Evolutionary conservation across 2,329 filamentous ascomycete species (phyloP).

Genomic region (Phaeosphaeriaceae sp.): DNA sequence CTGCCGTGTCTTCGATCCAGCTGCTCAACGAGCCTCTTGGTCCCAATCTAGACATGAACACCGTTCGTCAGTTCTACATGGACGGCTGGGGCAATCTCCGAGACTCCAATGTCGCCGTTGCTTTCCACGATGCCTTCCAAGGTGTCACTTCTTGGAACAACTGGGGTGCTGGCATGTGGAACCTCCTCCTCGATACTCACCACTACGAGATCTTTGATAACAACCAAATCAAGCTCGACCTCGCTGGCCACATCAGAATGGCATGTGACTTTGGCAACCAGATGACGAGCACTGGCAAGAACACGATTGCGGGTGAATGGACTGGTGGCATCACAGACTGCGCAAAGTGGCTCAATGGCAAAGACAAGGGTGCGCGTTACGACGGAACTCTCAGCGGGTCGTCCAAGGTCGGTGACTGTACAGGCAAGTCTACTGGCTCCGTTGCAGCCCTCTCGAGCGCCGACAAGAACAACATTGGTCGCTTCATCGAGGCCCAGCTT

Average conservation of each 20-base stretch:
- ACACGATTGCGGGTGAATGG: slow-evolving; percentile 57
- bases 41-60: slow-evolving; percentile 50
- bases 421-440: slow-evolving; percentile 53
- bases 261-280: slow-evolving; percentile 54
- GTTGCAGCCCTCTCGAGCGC: slow-evolving; percentile 50
- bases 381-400: slow-evolving; percentile 51
- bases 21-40: slow-evolving; percentile 58
- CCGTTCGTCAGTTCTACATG: slow-evolving; percentile 55
- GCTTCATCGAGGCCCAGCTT: slow-evolving; percentile 56
- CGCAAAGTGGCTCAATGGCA: slow-evolving; percentile 57
- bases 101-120: slow-evolving; percentile 50
- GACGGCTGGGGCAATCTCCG: slow-evolving; percentile 56
- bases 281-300: slow-evolving; percentile 55
- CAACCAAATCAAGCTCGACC: slow-evolving; percentile 44
- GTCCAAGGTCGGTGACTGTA: slow-evolving; percentile 51
- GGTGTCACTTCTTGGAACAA: slow-evolving; percentile 53
- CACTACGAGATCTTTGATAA: slow-evolving; percentile 57
- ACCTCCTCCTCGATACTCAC: slow-evolving; percentile 55
- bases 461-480: slow-evolving; percentile 52
- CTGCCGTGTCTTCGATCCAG: slow-evolving; percentile 55
- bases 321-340: slow-evolving; percentile 57
- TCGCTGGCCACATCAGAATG: slow-evolving; percentile 48
- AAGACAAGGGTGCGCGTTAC: slow-evolving; percentile 54
- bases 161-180: slow-evolving; percentile 54
- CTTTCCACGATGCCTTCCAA: slow-evolving; percentile 57